A percentile compares a stretch with the other conserved stretches of the same genome.
These are phyloP conservation scores for Teratosphaeria zuluensis DNA, from an alignment of 2,329 filamentous ascomycete genomes.

Conservation along the genomic window DNA sequence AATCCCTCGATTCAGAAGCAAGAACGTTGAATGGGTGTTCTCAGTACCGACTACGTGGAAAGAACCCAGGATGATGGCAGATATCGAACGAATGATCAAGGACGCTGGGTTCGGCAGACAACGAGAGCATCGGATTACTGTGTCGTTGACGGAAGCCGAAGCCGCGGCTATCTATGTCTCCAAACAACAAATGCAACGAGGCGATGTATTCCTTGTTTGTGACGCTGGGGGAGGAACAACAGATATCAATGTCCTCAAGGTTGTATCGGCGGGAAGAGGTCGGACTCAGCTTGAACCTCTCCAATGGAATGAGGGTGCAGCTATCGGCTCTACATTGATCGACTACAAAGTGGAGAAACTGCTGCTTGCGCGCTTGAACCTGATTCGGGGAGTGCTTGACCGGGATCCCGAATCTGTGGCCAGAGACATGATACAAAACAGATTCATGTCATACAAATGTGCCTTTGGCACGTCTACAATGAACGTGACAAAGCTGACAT, in stretches of 20 bases:
- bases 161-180: constrained; percentile 12
- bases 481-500: constrained; percentile 6
- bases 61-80: constrained; percentile 3
- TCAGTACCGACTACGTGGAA: constrained; percentile 13
- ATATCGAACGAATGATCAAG: constrained; percentile 7
- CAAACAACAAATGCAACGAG: constrained; percentile 4
- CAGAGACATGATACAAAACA: constrained; percentile 7
- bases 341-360: constrained; percentile 7
- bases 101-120: constrained; percentile 4
- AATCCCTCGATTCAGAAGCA: constrained; percentile 1
- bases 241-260: constrained; percentile 11
- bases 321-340: constrained; percentile 13
- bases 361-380: constrained; percentile 4
- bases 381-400: constrained; percentile 2
- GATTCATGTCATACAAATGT: constrained; percentile 10
- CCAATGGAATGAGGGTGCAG: constrained; percentile 8
- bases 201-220: constrained; percentile 12
- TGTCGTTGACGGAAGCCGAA: constrained; percentile 13
- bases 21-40: constrained; percentile 12
- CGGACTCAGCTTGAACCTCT: constrained; percentile 10
- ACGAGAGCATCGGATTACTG: constrained; percentile 2
- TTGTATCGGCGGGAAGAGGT: constrained; percentile 2
- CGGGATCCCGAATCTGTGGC: constrained; percentile 2
- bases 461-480: constrained; percentile 8
- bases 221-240: constrained; percentile 15